phyloP scores from a whole-genome alignment of 202 grass and related monocot genomes.

The Hordeum pubiflorum region DNA sequence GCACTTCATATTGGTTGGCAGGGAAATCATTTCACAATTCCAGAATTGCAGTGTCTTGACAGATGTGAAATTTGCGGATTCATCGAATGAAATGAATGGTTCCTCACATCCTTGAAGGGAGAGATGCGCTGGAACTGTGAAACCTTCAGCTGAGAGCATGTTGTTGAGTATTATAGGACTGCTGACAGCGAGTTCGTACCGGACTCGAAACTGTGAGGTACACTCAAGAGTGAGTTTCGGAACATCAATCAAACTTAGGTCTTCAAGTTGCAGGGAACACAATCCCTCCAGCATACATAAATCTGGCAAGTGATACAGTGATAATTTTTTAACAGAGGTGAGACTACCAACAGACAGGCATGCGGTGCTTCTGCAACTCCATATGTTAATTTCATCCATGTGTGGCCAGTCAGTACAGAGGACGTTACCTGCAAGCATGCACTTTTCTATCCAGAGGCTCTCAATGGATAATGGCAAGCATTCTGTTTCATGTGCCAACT shows the following conservation, averaged over 20 bases:
- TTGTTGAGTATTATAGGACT: neutral
- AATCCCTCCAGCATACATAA: neutral
- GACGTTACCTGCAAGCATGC: neutral
- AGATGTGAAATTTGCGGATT: neutral
- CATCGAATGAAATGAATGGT: neutral
- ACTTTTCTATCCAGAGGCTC: accelerated
- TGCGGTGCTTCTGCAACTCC: neutral
- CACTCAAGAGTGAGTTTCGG: neutral
- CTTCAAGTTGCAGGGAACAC: neutral
- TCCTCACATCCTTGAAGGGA: neutral
- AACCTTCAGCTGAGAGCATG: neutral
- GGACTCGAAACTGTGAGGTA: neutral
- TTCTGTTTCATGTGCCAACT: neutral
- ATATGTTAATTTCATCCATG: accelerated
- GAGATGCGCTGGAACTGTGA: neutral
- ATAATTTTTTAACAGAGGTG: neutral
- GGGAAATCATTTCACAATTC: neutral
- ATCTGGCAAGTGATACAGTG: neutral
- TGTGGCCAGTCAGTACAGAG: neutral
- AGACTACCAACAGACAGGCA: neutral
- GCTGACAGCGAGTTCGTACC: accelerated
- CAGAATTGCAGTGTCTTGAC: accelerated
- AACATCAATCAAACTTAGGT: neutral
- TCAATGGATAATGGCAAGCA: neutral
- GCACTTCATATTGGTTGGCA: neutral